phyloP scores from a whole-genome alignment of 306 rosid genomes.

The Benincasa hispida region DNA sequence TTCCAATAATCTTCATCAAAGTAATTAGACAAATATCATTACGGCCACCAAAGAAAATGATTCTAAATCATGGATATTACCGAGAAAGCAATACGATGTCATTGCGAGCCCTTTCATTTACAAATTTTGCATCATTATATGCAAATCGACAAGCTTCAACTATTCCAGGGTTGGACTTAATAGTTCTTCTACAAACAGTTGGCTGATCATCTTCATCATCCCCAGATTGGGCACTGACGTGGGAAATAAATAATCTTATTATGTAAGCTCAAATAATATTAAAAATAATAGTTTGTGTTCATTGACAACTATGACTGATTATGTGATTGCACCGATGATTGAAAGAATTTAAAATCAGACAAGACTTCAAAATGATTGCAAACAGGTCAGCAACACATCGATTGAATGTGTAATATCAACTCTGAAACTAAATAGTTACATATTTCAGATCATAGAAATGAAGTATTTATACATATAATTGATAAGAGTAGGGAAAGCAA shows the following conservation, averaged over 20 bases:
- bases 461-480: not conserved
- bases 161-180: slow-evolving; percentile 33
- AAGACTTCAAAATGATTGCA: not conserved
- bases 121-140: slow-evolving; percentile 62
- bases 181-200: slow-evolving; percentile 9
- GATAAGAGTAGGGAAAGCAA: not conserved
- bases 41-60: not conserved
- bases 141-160: slow-evolving; percentile 69
- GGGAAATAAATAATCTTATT: slow-evolving; percentile 12
- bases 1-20: not conserved
- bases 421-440: not conserved
- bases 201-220: slow-evolving; percentile 30
- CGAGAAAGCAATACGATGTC: slow-evolving; percentile 72
- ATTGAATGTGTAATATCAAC: not conserved
- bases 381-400: not conserved
- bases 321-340: not conserved
- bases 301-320: not conserved
- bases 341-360: not conserved
- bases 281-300: not conserved
- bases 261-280: not conserved
- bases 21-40: not conserved
- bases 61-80: slow-evolving; percentile 25
- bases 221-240: slow-evolving; percentile 33
- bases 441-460: not conserved
- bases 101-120: slow-evolving; percentile 63